Base-by-base conservation (phyloP, 164 flowering plant species). In the Stephania japonica region DNA sequence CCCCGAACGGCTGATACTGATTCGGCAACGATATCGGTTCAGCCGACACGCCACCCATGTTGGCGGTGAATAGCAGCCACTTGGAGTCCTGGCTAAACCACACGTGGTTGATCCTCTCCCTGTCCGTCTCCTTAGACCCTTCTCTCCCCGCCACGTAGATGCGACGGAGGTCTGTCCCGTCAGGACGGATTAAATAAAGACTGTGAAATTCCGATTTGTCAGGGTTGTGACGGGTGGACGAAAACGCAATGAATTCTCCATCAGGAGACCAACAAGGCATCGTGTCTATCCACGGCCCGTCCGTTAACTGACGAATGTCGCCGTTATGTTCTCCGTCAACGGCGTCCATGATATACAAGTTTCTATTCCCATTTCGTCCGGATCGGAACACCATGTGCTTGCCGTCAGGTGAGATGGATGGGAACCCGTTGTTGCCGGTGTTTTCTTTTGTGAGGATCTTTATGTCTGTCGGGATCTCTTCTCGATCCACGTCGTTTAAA, bases 1-100 rank as follows among this genome's bases (percentile, higher is more conserved):
- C 98, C 7, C 97, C 98, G 19, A 92, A 94, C 7, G 98, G 98
- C 82, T 92, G 97, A 72, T 85, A 94, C 68, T 94, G 98, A 69
- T 94, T 89, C 1, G 98, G 97, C 79, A 75, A 1, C 74, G 90
- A 83, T 75, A 92, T 89, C 65, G 97, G 97, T 84, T 92, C 98
- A 0, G 88, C 90, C 75, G 90, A 83, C 70, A 90, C 87, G 1
- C 92, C 94, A 2, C 86, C 89, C 66, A 91, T 50, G 73, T 92
- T 92, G 0, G 85, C 83, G 13, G 98, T 75, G 78, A 94, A 94
- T 63, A 92, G 56, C 49, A 94, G 77, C 97, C 97, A 90, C 83
- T 83, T 81, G 9, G 88, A 84, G 42, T 91, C 90, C 12, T 72
- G 77, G 71, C 93, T 92, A 59, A 92, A 92, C 72, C 91, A 87